A percentile compares a stretch with the other conserved stretches of the same genome.
Conservation (phyloP, 2,329 filamentous ascomycete species). For the Microsporum audouinii region DNA sequence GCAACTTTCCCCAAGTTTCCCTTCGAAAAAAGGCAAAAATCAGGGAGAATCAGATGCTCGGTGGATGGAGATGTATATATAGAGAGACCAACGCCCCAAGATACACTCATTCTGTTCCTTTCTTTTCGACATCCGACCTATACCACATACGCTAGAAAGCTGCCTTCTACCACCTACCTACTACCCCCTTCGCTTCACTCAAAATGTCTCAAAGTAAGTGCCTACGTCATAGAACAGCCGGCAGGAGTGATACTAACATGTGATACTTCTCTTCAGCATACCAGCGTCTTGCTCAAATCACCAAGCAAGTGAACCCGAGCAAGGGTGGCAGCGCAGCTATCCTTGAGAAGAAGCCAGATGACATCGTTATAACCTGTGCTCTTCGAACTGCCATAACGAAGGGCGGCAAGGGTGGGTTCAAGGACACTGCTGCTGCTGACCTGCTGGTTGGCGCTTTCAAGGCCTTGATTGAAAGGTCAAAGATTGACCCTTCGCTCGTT, state of each 20-base stretch:
- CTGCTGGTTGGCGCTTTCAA: slow-evolving; percentile 74
- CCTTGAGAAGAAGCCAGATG: slow-evolving; percentile 45
- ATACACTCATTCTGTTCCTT: not conserved
- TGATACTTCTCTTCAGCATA: slow-evolving; percentile 34
- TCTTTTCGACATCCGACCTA: not conserved
- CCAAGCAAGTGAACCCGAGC: slow-evolving; percentile 41
- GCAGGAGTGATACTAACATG: slow-evolving; percentile 13
- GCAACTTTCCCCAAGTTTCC: slow-evolving; percentile 18
- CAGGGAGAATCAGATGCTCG: not conserved
- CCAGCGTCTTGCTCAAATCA: slow-evolving; percentile 49
- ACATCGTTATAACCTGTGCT: slow-evolving; percentile 81
- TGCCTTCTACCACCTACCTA: slow-evolving; percentile 4
- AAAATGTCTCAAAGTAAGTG: slow-evolving; percentile 35
- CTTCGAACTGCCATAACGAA: slow-evolving; percentile 88
- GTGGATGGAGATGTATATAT: not conserved
- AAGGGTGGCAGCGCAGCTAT: slow-evolving; percentile 27
- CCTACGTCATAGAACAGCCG: slow-evolving; percentile 8
- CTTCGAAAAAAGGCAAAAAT: not conserved
- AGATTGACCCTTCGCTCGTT: slow-evolving; percentile 75
- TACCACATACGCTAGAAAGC: slow-evolving; percentile 4
- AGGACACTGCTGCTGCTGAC: slow-evolving; percentile 82
- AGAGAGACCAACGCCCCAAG: not conserved
- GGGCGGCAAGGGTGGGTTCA: slow-evolving; percentile 87
- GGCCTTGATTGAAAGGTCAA: slow-evolving; percentile 69
- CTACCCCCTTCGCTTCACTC: slow-evolving; percentile 17